Percentiles rank a stretch among this genome's conserved stretches.
Conservation (phyloP, 441 rosid species). For the Macaranga tanarius region DNA sequence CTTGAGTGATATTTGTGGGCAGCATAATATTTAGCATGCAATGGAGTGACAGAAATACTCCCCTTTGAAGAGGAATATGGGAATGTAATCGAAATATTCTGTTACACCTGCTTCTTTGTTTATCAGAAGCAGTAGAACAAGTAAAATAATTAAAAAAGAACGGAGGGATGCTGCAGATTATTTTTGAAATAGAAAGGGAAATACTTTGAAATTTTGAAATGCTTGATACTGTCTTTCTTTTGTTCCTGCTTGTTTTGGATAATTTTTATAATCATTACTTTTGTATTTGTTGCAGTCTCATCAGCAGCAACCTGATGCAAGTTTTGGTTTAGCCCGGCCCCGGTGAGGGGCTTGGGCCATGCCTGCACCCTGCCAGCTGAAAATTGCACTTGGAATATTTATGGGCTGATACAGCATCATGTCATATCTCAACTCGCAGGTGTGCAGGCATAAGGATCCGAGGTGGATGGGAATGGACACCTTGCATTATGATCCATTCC, state of each 20-base stretch:
- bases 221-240: not conserved
- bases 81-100: not conserved
- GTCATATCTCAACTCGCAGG: constrained; percentile 37
- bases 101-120: not conserved
- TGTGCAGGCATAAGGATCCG: constrained; percentile 66
- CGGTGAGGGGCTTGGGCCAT: constrained; percentile 93
- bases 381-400: constrained; percentile 29
- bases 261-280: not conserved
- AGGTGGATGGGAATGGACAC: constrained; percentile 37
- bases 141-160: no score
- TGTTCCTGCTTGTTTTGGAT: not conserved
- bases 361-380: constrained; percentile 81
- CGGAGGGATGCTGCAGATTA: no score
- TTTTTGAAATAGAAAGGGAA: no score
- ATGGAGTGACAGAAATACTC: not conserved
- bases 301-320: constrained; percentile 72
- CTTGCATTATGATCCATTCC: constrained; percentile 24
- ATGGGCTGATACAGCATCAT: constrained; percentile 24
- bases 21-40: not conserved
- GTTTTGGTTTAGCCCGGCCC: constrained; percentile 95
- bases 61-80: not conserved
- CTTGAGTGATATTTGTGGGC: not conserved
- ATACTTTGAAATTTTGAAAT: not conserved
- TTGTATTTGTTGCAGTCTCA: constrained; percentile 40
- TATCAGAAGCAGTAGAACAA: no score